phyloP scores from a whole-genome alignment of 2,329 filamentous ascomycete species.

The Zopfia rhizophila region DNA sequence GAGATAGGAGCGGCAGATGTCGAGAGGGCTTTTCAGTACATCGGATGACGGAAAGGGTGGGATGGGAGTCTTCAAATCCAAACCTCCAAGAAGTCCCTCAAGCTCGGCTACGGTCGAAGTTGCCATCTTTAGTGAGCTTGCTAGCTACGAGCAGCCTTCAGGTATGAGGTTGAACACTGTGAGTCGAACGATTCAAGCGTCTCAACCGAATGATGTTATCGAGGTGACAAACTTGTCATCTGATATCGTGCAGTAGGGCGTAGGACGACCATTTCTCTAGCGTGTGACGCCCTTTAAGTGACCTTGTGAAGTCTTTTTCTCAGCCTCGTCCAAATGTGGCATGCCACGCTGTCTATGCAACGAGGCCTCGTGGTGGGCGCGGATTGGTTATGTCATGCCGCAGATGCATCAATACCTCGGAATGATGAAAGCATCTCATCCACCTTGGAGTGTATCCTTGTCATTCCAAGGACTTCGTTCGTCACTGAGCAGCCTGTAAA shows the following conservation, averaged over 20 bases:
- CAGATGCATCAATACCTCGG: neutral
- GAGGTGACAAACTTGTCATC: slow-evolving; percentile 1
- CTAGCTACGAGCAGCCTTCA: too few species aligned
- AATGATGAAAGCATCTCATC: neutral
- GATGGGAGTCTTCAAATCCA: slow-evolving; percentile 20
- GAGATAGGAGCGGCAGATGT: slow-evolving; percentile 36
- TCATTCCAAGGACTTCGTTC: too few species aligned
- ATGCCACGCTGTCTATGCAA: slow-evolving; percentile 11
- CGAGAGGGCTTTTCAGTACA: slow-evolving; percentile 36
- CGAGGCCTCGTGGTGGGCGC: slow-evolving; percentile 11
- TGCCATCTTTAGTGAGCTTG: slow-evolving; percentile 15
- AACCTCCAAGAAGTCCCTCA: slow-evolving; percentile 7
- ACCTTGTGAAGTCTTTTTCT: neutral
- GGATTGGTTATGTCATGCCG: slow-evolving; percentile 16
- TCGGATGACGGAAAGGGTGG: slow-evolving; percentile 14
- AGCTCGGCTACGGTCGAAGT: slow-evolving; percentile 13
- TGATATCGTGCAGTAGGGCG: slow-evolving; percentile 4
- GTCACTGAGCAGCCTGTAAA: too few species aligned
- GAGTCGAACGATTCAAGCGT: too few species aligned
- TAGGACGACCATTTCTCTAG: too few species aligned
- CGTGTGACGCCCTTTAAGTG: neutral
- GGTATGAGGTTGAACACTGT: too few species aligned
- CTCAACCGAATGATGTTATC: too few species aligned
- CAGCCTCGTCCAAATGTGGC: slow-evolving; percentile 11
- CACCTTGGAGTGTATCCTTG: too few species aligned